These are phyloP conservation scores for Leccinum barrowsii DNA, from an alignment of 768 basidiomycete genomes.

Conservation along the genomic window DNA sequence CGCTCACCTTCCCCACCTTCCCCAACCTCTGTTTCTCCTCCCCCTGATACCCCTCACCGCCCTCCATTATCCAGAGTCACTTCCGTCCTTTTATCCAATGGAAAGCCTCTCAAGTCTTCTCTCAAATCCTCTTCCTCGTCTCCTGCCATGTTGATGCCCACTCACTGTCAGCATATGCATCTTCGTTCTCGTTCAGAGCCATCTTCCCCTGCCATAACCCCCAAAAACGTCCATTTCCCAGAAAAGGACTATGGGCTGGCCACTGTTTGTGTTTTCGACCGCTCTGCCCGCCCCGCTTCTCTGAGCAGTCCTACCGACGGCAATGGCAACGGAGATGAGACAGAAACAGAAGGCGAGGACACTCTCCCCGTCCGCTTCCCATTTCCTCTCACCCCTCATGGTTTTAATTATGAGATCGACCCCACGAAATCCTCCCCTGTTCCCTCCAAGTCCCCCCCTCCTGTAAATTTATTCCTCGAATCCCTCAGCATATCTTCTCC, in stretches of 20 bases:
- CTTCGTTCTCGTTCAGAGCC: conserved; percentile 55
- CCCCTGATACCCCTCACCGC: conserved; percentile 2
- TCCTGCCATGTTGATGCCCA: conserved; percentile 8
- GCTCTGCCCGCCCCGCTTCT: conserved; percentile 66
- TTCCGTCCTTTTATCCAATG: conserved; percentile 56
- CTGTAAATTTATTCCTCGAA: conserved; percentile 37
- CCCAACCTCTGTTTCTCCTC: neutral
- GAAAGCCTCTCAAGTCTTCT: conserved; percentile 84
- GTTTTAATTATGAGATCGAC: conserved; percentile 21
- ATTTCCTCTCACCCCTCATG: conserved; percentile 25
- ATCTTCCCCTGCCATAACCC: conserved; percentile 47
- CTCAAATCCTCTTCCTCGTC: conserved; percentile 52
- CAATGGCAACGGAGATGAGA: conserved; percentile 35
- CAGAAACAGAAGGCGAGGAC: conserved; percentile 41
- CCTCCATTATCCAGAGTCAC: conserved; percentile 31
- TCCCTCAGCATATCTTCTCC: conserved; percentile 29
- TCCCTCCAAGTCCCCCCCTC: neutral
- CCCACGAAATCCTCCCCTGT: conserved; percentile 15
- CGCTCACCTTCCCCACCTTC: conserved; percentile 22
- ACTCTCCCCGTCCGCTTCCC: conserved; percentile 7
- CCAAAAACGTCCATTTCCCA: conserved; percentile 90
- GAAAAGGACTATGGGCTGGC: conserved; percentile 57
- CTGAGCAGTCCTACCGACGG: conserved; percentile 28
- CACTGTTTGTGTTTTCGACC: conserved; percentile 59
- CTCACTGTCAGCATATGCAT: conserved; percentile 10